These are phyloP conservation scores for Aulographum hederae DNA, from an alignment of 2,329 filamentous ascomycete species.

Conservation along the genomic window DNA sequence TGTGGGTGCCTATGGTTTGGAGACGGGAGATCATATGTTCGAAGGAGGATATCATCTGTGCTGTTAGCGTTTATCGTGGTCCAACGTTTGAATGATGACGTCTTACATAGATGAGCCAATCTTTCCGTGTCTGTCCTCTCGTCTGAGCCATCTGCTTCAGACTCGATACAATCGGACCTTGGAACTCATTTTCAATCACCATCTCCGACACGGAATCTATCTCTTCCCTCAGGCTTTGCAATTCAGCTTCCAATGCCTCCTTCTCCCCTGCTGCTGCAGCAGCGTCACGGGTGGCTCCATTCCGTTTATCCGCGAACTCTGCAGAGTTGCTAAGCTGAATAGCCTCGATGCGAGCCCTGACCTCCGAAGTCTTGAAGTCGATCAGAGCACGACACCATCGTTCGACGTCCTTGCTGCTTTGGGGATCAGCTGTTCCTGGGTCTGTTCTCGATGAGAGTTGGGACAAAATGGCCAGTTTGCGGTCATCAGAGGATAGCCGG, in stretches of 20 bases:
- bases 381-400: slow-evolving; percentile 32
- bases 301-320: too few relatives aligned
- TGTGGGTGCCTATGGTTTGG: too few relatives aligned
- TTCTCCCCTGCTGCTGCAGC: slow-evolving; percentile 33
- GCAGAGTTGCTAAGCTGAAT: too few relatives aligned
- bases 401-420: slow-evolving; percentile 32
- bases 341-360: slow-evolving; percentile 28
- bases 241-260: slow-evolving; percentile 39
- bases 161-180: slow-evolving; percentile 43
- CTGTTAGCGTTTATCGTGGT: too few relatives aligned
- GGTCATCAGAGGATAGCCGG: slow-evolving; percentile 43
- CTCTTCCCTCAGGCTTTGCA: slow-evolving; percentile 52
- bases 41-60: too few relatives aligned
- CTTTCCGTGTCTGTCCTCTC: too few relatives aligned
- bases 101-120: too few relatives aligned
- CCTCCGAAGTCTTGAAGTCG: slow-evolving; percentile 20
- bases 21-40: too few relatives aligned
- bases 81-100: too few relatives aligned
- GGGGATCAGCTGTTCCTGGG: background rate
- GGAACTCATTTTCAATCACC: slow-evolving; percentile 48
- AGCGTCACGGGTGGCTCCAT: slow-evolving; percentile 3
- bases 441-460: slow-evolving; percentile 28
- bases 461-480: slow-evolving; percentile 44
- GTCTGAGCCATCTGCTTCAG: too few relatives aligned
- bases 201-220: slow-evolving; percentile 53